Evolutionary conservation across 805 yeast species (phyloP), one percentile per base, ranked within the genome.

Genomic region (Metschnikowia sp.): DNA sequence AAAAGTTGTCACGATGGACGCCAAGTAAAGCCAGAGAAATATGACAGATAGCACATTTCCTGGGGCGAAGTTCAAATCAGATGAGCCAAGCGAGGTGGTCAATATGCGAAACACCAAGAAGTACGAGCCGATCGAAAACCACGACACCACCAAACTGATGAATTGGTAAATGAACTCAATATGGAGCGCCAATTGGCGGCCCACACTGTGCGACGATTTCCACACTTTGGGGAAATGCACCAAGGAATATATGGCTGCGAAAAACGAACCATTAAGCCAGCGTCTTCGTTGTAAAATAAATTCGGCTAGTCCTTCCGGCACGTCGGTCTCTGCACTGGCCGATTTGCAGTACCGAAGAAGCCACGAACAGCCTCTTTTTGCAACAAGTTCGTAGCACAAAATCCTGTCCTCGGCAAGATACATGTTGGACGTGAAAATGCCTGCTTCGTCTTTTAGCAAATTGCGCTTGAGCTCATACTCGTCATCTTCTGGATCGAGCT

Each of bases 191-290:
- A 81, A 26, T 58, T 79, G 71, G 46, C 86, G 73, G 32, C 73
- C 62, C 11, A 70, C 40, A 32, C 79, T 75, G 62, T 82, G 87
- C 12, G 77, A 67, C 7, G 83, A 75, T n/a, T 66, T 51, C 74
- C 82, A 82, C 34, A 82, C 55, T 47, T 81, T 74, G 13, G 76
- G 74, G 58, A 80, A 81, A 55, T 82, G 84, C 44, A 68, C 76
- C 53, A 82, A 65, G 2, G 81, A 63, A 54, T 80, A 80, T 38
- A 80, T 71, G 39, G 82, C 82, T 1, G 87, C 87, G 36, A 84
- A 84, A 58, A 82, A 82, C 2, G 86, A 81, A 39, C 87, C 87
- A 59, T 82, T 82, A 49, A 83, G 69, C 87, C 87, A 82, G 56
- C 87, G 73, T 60, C 87, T 74, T 53, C 87, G 74, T 62, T 82